phyloP scores from a whole-genome alignment of 352 stramenopile genomes.

The Plasmopara viticola region DNA sequence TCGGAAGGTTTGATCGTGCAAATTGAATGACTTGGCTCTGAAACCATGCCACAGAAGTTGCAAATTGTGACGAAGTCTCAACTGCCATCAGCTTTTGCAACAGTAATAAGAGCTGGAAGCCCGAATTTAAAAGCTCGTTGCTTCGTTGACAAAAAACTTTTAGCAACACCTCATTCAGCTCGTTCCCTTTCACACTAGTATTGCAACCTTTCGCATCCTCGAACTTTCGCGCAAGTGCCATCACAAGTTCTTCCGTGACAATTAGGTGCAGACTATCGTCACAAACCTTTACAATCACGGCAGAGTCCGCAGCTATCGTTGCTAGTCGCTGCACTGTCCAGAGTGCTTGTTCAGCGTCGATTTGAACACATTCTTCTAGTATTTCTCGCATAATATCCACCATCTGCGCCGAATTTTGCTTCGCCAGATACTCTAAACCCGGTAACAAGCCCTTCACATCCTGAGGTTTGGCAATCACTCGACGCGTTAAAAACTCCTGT shows the following conservation, averaged over 20 bases:
- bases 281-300: slow-evolving; percentile 29
- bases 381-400: slow-evolving; percentile 43
- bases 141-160: slow-evolving; percentile 28
- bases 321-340: slow-evolving; percentile 28
- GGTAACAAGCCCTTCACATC: slow-evolving; percentile 15
- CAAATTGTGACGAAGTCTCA: slow-evolving; percentile 6
- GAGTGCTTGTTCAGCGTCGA: neutral
- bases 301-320: slow-evolving; percentile 27
- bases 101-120: slow-evolving; percentile 43
- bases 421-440: slow-evolving; percentile 35
- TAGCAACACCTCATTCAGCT: slow-evolving; percentile 18
- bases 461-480: slow-evolving; percentile 18
- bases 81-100: slow-evolving; percentile 29
- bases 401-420: slow-evolving; percentile 35
- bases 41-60: slow-evolving; percentile 28
- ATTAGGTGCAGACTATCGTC: slow-evolving; percentile 65
- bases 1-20: slow-evolving; percentile 21
- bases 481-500: slow-evolving; percentile 41
- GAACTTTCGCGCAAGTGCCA: slow-evolving; percentile 23
- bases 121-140: slow-evolving; percentile 30
- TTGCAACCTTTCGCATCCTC: slow-evolving; percentile 10
- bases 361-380: slow-evolving; percentile 26
- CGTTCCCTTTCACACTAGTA: slow-evolving; percentile 1
- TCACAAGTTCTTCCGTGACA: slow-evolving; percentile 43
- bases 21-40: slow-evolving; percentile 35